A percentile compares a stretch with the other conserved stretches of the same genome.
Conservation (phyloP, 768 basidiomycete genomes). For the Lactarius indigo region DNA sequence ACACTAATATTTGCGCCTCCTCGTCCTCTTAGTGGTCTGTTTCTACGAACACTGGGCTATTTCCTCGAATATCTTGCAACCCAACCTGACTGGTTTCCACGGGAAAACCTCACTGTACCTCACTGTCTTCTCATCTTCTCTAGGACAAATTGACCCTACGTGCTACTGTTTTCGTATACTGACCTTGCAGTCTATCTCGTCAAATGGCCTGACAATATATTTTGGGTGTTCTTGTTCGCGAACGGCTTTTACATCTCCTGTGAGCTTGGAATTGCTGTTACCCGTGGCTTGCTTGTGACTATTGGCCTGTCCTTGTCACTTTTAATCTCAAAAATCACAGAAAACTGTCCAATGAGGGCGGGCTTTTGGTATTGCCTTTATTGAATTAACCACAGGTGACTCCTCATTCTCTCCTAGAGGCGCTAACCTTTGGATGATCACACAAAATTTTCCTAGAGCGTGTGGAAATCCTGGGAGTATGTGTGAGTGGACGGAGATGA, state of each 20-base stretch:
- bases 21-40: neutral
- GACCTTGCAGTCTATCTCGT: neutral
- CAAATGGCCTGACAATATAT: neutral
- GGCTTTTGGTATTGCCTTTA: no score
- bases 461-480: neutral
- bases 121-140: neutral
- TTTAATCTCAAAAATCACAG: no score
- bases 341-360: no score
- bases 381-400: no score
- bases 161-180: neutral
- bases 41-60: neutral
- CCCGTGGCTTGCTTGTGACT: neutral
- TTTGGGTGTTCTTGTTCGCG: neutral
- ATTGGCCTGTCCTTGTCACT: neutral
- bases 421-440: no score
- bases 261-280: neutral
- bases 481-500: slow-evolving; percentile 23
- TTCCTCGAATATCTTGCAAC: neutral
- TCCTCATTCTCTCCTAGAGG: no score
- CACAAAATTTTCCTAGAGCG: neutral
- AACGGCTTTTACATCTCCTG: neutral
- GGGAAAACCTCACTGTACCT: neutral
- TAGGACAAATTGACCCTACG: neutral
- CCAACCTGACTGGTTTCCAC: neutral
- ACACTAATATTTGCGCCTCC: neutral